Percentiles rank a stretch among this genome's conserved stretches.
phyloP scores from a whole-genome alignment of 2,329 filamentous ascomycete species.

The Escovopsis weberi region DNA sequence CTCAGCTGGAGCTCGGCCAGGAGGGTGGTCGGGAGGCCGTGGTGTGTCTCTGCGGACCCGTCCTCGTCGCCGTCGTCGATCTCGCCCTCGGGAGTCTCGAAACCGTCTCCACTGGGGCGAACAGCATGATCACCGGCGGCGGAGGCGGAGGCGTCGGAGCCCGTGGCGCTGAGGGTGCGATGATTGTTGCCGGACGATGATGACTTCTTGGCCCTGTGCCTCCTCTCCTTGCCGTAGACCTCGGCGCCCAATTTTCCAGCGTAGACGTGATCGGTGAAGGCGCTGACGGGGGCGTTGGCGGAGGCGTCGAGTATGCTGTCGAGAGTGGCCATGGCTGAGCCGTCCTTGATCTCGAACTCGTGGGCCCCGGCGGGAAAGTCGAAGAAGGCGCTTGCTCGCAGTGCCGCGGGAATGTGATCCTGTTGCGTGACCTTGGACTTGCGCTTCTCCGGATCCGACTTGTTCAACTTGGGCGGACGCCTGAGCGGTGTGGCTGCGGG shows the following conservation, averaged over 20 bases:
- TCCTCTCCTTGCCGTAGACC: slow-evolving; percentile 52
- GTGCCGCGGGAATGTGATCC: slow-evolving; percentile 54
- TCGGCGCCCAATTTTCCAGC: slow-evolving; percentile 62
- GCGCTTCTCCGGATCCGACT: slow-evolving; percentile 16
- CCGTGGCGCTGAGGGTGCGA: slow-evolving; percentile 15
- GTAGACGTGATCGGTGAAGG: slow-evolving; percentile 81
- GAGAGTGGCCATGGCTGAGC: slow-evolving; percentile 76
- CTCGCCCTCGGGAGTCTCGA: slow-evolving; percentile 24
- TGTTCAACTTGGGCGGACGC: slow-evolving; percentile 20
- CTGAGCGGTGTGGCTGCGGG: slow-evolving; percentile 13
- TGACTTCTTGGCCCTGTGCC: slow-evolving; percentile 33
- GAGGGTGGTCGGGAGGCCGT: slow-evolving; percentile 73
- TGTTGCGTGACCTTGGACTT: slow-evolving; percentile 18
- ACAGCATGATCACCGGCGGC: slow-evolving; percentile 14
- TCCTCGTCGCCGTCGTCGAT: slow-evolving; percentile 32
- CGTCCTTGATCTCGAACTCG: slow-evolving; percentile 48
- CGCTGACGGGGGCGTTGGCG: slow-evolving; percentile 70
- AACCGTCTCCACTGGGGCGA: slow-evolving; percentile 6
- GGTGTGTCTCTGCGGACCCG: slow-evolving; percentile 33
- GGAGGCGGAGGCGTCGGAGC: slow-evolving; percentile 8
- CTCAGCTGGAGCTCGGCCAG: slow-evolving; percentile 84
- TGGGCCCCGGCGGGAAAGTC: slow-evolving; percentile 46
- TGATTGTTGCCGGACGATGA: slow-evolving; percentile 27
- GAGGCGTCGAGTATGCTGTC: slow-evolving; percentile 89
- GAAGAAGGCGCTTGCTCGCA: slow-evolving; percentile 86